phyloP scores from a whole-genome alignment of 257 asterid species.

The Solanum lycopersicoides region DNA sequence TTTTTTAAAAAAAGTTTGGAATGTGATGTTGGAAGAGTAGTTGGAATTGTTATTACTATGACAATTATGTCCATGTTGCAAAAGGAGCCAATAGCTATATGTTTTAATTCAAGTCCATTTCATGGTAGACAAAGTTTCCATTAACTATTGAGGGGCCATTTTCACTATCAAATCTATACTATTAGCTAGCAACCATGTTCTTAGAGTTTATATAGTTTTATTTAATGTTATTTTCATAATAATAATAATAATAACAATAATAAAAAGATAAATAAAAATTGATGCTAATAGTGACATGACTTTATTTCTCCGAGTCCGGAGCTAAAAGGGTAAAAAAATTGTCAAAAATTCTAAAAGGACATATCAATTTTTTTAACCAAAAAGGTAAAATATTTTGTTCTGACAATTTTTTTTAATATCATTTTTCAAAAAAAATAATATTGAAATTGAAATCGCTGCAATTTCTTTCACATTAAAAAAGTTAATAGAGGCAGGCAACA shows the following conservation, averaged over 20 bases:
- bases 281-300: conserved; percentile 14
- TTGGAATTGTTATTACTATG: not conserved
- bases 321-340: too few relatives aligned
- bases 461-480: too few relatives aligned
- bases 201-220: not conserved
- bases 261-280: not conserved
- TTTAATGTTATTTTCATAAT: not conserved
- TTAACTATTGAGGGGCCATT: not conserved
- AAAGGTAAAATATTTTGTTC: too few relatives aligned
- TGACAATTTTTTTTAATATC: too few relatives aligned
- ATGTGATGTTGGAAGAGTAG: not conserved
- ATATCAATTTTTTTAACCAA: too few relatives aligned
- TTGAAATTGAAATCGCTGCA: too few relatives aligned
- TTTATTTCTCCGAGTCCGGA: too few relatives aligned
- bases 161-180: not conserved
- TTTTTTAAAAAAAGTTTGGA: too few relatives aligned
- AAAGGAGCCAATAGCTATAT: not conserved
- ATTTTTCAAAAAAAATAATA: too few relatives aligned
- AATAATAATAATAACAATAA: not conserved
- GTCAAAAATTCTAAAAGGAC: too few relatives aligned
- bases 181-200: not conserved
- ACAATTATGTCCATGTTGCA: not conserved
- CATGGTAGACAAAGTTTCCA: conserved; percentile 7
- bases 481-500: too few relatives aligned
- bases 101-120: conserved; percentile 3